A percentile compares a stretch with the other conserved stretches of the same genome.
Conservation (phyloP, 148 eudicot genomes). For the Dianthus caryophyllus region DNA sequence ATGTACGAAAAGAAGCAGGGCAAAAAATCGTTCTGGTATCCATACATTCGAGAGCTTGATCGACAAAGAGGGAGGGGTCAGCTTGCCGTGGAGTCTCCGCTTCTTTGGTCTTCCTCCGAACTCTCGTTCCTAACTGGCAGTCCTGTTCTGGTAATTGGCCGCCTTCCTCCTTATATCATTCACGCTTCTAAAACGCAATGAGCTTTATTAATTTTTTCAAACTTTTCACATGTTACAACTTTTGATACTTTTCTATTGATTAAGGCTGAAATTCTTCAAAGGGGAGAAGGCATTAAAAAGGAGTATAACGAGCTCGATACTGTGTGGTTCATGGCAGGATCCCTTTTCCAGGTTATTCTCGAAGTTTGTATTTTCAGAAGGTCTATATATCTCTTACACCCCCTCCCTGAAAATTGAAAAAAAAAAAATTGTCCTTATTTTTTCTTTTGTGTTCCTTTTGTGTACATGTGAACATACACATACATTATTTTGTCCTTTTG, state of each 20-base stretch:
- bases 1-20: conserved; percentile 99
- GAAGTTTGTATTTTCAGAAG: not conserved
- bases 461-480: too few relatives aligned
- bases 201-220: not conserved
- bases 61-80: conserved; percentile 99
- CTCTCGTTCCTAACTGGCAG: conserved; percentile 82
- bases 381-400: not conserved
- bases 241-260: conserved; percentile 13
- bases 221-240: not conserved
- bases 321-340: conserved; percentile 99
- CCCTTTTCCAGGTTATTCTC: conserved; percentile 77
- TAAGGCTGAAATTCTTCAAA: conserved; percentile 76
- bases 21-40: conserved; percentile 92
- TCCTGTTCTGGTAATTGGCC: conserved; percentile 62
- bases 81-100: conserved; percentile 94
- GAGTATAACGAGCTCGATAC: conserved; percentile 98
- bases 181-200: not conserved
- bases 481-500: too few relatives aligned
- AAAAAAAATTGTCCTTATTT: not conserved
- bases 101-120: conserved; percentile 79
- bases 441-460: not conserved
- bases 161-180: conserved; percentile 11
- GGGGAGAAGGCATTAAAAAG: conserved; percentile 83
- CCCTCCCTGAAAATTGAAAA: too few relatives aligned
- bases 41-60: conserved; percentile 95